A percentile compares a stretch with the other conserved stretches of the same genome.
Conservation (phyloP, 805 yeast species). For the Suhomyces xylopsoci region DNA sequence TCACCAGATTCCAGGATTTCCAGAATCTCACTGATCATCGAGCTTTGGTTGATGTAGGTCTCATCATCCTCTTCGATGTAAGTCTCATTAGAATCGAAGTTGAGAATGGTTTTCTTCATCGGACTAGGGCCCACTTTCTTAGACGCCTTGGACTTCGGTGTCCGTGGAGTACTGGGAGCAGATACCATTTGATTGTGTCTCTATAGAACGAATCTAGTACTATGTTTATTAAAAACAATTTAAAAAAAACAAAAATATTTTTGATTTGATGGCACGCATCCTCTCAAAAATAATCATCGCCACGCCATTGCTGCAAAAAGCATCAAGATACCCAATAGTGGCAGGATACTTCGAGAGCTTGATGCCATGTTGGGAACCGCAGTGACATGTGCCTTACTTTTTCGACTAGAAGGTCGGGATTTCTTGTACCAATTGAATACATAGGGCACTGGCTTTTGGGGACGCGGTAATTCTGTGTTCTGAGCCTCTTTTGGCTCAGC, state of each 20-base stretch:
- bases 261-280: background rate
- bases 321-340: background rate
- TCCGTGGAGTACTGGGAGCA: slow-evolving; percentile 12
- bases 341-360: background rate
- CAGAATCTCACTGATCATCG: slow-evolving; percentile 15
- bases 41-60: slow-evolving; percentile 30
- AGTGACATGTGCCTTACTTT: background rate
- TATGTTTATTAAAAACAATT: background rate
- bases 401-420: background rate
- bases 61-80: slow-evolving; percentile 40
- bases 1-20: slow-evolving; percentile 15
- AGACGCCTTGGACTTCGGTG: slow-evolving; percentile 7
- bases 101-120: slow-evolving; percentile 13
- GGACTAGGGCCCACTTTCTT: slow-evolving; percentile 4
- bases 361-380: background rate
- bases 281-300: background rate
- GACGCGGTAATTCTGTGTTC: background rate
- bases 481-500: background rate
- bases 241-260: background rate
- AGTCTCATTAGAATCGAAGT: slow-evolving; percentile 24
- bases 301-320: slow-evolving; percentile 1
- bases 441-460: background rate
- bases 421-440: background rate
- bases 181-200: slow-evolving; percentile 1
- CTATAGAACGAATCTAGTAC: background rate